A percentile compares a stretch with the other conserved stretches of the same genome.
Evolutionary conservation across 345 rosid species (phyloP).

Genomic region (Kandelia obovata): DNA sequence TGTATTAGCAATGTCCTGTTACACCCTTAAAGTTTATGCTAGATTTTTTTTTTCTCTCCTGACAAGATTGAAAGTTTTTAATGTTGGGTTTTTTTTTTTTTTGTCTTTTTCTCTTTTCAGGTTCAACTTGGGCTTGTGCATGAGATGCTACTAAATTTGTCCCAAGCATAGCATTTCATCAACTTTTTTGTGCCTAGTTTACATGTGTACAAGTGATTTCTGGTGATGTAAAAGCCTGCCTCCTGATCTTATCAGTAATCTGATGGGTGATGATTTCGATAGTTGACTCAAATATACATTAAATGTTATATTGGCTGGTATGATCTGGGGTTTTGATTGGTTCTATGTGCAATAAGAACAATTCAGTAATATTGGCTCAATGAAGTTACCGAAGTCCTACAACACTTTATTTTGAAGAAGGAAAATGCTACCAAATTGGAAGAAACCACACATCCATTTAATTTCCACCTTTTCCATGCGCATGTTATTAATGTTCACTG

Average conservation of each 20-base stretch:
- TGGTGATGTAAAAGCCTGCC: not conserved
- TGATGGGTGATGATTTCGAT: not conserved
- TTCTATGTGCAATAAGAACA: conserved; percentile 8
- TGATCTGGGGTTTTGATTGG: conserved; percentile 5
- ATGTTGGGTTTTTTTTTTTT: not conserved
- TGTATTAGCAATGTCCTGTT: too few relatives aligned
- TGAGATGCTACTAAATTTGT: not conserved
- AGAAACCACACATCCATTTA: conserved; percentile 52
- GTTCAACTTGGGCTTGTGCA: not conserved
- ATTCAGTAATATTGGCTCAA: not conserved
- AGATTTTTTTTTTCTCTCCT: not conserved
- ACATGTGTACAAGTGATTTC: not conserved
- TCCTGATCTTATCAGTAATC: not conserved
- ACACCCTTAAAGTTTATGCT: not conserved
- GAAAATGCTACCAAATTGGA: conserved; percentile 62
- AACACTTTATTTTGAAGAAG: conserved; percentile 28
- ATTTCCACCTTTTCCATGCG: conserved; percentile 20
- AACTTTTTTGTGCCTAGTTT: not conserved
- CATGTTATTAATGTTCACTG: conserved; percentile 27
- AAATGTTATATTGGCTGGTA: not conserved
- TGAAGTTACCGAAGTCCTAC: conserved; percentile 27
- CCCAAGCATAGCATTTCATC: not conserved
- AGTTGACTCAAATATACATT: not conserved
- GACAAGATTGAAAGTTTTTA: not conserved
- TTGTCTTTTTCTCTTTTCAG: not conserved